Evolutionary conservation across 192 early-diverging fungal species (phyloP).

Genomic region (Thamnidium elegans): DNA sequence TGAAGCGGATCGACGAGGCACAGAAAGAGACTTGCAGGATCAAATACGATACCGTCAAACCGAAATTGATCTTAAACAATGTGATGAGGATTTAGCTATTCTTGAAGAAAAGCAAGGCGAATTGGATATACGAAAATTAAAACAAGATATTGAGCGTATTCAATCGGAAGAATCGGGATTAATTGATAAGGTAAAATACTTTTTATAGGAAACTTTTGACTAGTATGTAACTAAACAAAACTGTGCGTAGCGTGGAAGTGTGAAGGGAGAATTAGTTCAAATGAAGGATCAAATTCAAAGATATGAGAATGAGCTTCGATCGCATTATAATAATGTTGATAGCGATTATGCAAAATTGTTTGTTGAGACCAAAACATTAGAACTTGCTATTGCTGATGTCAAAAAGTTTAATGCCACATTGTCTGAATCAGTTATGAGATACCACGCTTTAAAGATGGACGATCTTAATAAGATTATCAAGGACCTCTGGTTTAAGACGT

Average conservation of each 20-base stretch:
- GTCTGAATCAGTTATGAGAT: constrained; percentile 83
- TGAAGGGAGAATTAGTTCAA: constrained; percentile 79
- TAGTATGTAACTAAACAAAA: not conserved
- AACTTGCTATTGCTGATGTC: constrained; percentile 78
- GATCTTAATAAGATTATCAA: constrained; percentile 96
- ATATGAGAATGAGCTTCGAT: constrained; percentile 59
- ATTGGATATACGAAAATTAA: constrained; percentile 2
- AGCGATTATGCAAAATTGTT: constrained; percentile 63
- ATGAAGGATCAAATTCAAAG: constrained; percentile 68
- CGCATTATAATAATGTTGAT: constrained; percentile 79
- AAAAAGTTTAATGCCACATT: constrained; percentile 84
- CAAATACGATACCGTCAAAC: constrained; percentile 42
- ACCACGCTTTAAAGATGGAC: constrained; percentile 92
- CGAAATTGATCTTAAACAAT: constrained; percentile 29
- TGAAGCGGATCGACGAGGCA: constrained; percentile 30
- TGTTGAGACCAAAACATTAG: constrained; percentile 64
- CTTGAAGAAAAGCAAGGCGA: constrained; percentile 5
- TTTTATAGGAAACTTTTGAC: not conserved
- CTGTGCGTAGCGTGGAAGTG: constrained; percentile 40
- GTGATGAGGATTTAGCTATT: not conserved
- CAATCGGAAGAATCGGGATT: not conserved
- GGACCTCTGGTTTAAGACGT: constrained; percentile 95
- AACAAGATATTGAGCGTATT: not conserved
- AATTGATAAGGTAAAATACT: constrained; percentile 5
- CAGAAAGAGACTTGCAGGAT: constrained; percentile 45